These are phyloP conservation scores for Magnusiomyces suaveolens DNA, from an alignment of 1,139 yeast genomes.

Conservation along the genomic window DNA sequence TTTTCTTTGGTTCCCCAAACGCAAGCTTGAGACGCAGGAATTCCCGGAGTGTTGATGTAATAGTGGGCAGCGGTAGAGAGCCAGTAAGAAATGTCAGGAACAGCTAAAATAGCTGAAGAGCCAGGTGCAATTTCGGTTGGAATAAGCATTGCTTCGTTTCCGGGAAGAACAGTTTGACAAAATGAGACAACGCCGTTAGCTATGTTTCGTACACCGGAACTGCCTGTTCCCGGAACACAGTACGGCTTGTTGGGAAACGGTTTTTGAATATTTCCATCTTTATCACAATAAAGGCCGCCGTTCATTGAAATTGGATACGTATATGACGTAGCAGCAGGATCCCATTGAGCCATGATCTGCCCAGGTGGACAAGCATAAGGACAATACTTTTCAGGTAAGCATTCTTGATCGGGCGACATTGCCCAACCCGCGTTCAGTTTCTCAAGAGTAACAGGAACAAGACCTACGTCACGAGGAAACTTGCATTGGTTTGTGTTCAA, in stretches of 20 bases:
- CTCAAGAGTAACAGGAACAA: constrained; percentile 54
- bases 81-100: constrained; percentile 63
- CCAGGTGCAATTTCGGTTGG: constrained; percentile 58
- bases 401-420: constrained; percentile 63
- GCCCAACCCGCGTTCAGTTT: constrained; percentile 79
- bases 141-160: constrained; percentile 87
- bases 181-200: constrained; percentile 51
- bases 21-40: constrained; percentile 65
- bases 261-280: constrained; percentile 55
- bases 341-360: constrained; percentile 61
- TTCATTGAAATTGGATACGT: constrained; percentile 73
- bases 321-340: constrained; percentile 66
- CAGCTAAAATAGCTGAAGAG: constrained; percentile 50
- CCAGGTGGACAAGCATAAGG: constrained; percentile 89
- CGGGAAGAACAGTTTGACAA: constrained; percentile 89
- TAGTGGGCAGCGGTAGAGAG: constrained; percentile 71
- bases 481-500: constrained; percentile 43
- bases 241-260: constrained; percentile 51
- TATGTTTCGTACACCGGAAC: constrained; percentile 51
- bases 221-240: constrained; percentile 66
- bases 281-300: constrained; percentile 74
- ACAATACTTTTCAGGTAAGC: constrained; percentile 68
- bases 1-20: constrained; percentile 66
- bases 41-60: constrained; percentile 81
- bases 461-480: constrained; percentile 58